Conservation (phyloP, 1,284 basidiomycete genomes). For the Marasmius fiardii region DNA sequence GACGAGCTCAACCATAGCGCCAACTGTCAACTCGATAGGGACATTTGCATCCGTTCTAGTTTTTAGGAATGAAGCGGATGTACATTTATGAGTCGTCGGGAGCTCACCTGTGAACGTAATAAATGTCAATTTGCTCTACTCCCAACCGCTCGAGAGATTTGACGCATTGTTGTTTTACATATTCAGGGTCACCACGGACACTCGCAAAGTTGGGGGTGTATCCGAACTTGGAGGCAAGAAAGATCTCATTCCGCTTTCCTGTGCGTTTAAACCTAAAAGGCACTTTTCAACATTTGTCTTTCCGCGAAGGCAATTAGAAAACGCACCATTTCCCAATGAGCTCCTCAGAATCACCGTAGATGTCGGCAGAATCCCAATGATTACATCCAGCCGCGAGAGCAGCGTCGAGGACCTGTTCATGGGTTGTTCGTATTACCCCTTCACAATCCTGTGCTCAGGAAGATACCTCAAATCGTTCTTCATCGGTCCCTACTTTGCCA, state of each 20-base stretch:
- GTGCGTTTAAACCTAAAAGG: slow-evolving; percentile 38
- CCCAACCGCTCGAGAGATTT: slow-evolving; percentile 12
- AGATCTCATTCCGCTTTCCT: slow-evolving; percentile 41
- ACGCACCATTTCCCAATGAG: slow-evolving; percentile 9
- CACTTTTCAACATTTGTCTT: not conserved
- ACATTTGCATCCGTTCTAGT: slow-evolving; percentile 11
- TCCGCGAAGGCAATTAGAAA: not conserved
- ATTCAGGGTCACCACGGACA: slow-evolving; percentile 27
- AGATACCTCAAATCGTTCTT: slow-evolving; percentile 8
- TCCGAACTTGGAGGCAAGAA: slow-evolving; percentile 52
- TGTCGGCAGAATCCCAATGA: slow-evolving; percentile 5
- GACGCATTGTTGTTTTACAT: slow-evolving; percentile 11
- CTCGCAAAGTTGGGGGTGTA: slow-evolving; percentile 16
- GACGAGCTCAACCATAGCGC: slow-evolving; percentile 41
- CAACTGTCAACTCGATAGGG: slow-evolving; percentile 25
- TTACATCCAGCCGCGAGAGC: not conserved
- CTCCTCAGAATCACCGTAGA: slow-evolving; percentile 10
- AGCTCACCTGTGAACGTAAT: slow-evolving; percentile 13
- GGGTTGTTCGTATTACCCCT: not conserved
- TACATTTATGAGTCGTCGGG: not conserved
- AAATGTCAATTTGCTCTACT: slow-evolving; percentile 13
- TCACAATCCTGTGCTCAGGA: no score
- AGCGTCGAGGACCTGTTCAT: slow-evolving; percentile 5
- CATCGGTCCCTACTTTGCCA: slow-evolving; percentile 9
- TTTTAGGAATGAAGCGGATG: not conserved